Percentiles rank a stretch among this genome's conserved stretches.
phyloP scores from a whole-genome alignment of 768 basidiomycete species.

The Pisolithus sp. region DNA sequence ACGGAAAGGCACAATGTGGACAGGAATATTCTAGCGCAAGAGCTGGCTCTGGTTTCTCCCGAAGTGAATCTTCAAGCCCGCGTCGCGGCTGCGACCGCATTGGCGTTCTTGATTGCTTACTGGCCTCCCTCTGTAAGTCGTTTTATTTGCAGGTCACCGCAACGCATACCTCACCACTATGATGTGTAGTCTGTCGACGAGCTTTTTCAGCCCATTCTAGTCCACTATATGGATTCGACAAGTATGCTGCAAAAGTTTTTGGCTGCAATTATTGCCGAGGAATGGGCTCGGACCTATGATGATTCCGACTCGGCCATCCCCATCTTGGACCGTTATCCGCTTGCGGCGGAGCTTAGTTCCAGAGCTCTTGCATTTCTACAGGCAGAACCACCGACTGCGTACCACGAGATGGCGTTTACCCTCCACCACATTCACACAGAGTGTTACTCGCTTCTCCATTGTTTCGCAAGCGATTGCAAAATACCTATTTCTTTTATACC shows the following conservation, averaged over 20 bases:
- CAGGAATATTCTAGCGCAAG: constrained; percentile 90
- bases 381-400: constrained; percentile 64
- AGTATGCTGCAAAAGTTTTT: constrained; percentile 91
- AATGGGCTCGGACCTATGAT: constrained; percentile 74
- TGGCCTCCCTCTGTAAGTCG: constrained; percentile 57
- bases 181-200: constrained; percentile 41
- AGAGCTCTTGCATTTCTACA: constrained; percentile 72
- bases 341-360: constrained; percentile 63
- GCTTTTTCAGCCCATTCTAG: constrained; percentile 69
- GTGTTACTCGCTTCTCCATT: constrained; percentile 71
- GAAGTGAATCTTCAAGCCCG: constrained; percentile 78
- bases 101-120: constrained; percentile 60
- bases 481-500: constrained; percentile 77
- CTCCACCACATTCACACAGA: constrained; percentile 77
- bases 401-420: constrained; percentile 85
- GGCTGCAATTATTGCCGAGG: constrained; percentile 79
- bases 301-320: constrained; percentile 26
- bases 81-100: constrained; percentile 67
- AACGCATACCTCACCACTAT: not conserved
- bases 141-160: not conserved
- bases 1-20: constrained; percentile 88
- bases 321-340: constrained; percentile 49
- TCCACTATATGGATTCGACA: constrained; percentile 76
- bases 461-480: constrained; percentile 84
- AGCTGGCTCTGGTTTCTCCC: constrained; percentile 70